phyloP scores from a whole-genome alignment of 148 eudicot genomes.

The Spergularia bocconei region DNA sequence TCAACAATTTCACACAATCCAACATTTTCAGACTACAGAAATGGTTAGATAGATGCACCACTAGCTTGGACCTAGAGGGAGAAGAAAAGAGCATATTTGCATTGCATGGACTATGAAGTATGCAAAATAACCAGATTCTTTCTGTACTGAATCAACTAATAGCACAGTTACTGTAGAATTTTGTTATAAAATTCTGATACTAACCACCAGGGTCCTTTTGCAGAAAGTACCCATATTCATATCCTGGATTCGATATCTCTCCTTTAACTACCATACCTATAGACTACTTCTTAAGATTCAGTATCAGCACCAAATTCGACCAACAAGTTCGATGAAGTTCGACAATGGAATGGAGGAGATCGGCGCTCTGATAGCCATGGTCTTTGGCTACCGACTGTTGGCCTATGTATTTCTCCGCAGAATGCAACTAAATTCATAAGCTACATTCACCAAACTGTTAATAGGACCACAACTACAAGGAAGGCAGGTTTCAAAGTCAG shows the following conservation, averaged over 20 bases:
- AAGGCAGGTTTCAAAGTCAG: background rate
- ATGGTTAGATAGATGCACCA: background rate
- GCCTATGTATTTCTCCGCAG: conserved; percentile 41
- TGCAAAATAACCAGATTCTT: background rate
- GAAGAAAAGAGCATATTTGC: too few species aligned
- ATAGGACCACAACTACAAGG: conserved; percentile 4
- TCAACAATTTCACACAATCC: background rate
- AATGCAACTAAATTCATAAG: conserved; percentile 37
- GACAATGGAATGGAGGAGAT: conserved; percentile 40
- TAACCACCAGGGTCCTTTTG: conserved; percentile 25
- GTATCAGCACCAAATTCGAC: conserved; percentile 35
- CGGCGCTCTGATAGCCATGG: conserved; percentile 40
- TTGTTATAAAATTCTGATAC: background rate
- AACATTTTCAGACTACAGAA: background rate
- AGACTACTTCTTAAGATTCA: conserved; percentile 92
- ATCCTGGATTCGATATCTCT: conserved; percentile 77
- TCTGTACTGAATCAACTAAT: background rate
- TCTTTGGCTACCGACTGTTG: conserved; percentile 46
- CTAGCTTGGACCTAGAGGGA: background rate
- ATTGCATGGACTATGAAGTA: background rate
- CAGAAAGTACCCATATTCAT: conserved; percentile 83
- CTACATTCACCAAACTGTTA: background rate
- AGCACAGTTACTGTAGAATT: too few species aligned
- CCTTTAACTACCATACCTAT: conserved; percentile 94
- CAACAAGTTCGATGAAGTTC: conserved; percentile 22